These are phyloP conservation scores for Nematocida major DNA, from an alignment of 371 early-diverging fungal species.

Conservation along the genomic window DNA sequence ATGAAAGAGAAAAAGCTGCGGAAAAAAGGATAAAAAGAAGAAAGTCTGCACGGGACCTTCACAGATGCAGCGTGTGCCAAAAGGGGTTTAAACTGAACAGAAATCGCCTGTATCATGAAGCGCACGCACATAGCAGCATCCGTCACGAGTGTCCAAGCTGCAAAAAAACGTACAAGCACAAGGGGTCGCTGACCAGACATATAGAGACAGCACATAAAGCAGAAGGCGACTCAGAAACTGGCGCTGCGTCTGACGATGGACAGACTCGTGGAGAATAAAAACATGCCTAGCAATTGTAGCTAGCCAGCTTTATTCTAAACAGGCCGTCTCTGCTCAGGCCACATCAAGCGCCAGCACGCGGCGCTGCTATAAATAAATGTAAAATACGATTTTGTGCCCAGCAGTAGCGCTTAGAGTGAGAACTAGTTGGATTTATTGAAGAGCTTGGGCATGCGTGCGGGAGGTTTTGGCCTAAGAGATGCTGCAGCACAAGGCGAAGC, in stretches of 20 bases:
- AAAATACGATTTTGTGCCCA: too few relatives aligned
- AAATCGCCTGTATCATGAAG: not conserved
- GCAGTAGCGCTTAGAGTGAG: too few relatives aligned
- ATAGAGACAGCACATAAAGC: not conserved
- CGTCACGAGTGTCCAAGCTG: not conserved
- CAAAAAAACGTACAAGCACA: not conserved
- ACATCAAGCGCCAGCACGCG: too few relatives aligned
- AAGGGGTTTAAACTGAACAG: not conserved
- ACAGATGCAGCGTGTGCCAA: not conserved
- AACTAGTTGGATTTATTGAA: too few relatives aligned
- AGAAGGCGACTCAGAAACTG: not conserved
- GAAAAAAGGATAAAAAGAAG: not conserved
- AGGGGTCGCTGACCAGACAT: slow-evolving; percentile 2
- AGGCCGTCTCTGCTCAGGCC: too few relatives aligned
- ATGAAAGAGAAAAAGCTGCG: not conserved
- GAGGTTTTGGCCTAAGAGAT: too few relatives aligned
- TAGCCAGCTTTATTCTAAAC: too few relatives aligned
- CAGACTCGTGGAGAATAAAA: too few relatives aligned
- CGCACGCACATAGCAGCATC: not conserved
- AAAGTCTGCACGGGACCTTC: not conserved
- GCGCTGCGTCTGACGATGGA: not conserved
- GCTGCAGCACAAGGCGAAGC: too few relatives aligned
- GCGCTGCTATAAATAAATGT: too few relatives aligned
- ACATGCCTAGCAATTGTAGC: too few relatives aligned
- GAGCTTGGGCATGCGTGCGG: too few relatives aligned